Evolutionary conservation across 2,329 filamentous ascomycete species (phyloP).

Genomic region (Trichoderma sp.): DNA sequence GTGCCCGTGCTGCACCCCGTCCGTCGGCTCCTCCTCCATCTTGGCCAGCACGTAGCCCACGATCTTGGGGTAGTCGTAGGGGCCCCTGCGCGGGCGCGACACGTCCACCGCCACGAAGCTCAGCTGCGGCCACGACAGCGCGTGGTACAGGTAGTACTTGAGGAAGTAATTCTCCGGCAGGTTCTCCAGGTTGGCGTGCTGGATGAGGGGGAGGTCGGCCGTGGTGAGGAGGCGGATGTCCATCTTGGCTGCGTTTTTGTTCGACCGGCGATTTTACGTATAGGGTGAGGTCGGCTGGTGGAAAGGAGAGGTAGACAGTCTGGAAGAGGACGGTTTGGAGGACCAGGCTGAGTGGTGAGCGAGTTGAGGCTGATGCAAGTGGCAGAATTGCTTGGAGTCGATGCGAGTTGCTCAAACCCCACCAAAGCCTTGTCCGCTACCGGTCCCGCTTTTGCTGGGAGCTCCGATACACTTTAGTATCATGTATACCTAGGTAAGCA

Average conservation of each 20-base stretch:
- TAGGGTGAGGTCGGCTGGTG: too few species aligned
- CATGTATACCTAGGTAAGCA: background rate
- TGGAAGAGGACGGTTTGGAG: background rate
- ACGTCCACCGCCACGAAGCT: constrained; percentile 96
- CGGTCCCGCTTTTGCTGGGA: constrained; percentile 4
- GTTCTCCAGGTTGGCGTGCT: constrained; percentile 98
- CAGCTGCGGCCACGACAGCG: constrained; percentile 95
- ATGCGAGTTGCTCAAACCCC: constrained; percentile 18
- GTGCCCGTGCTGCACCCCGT: constrained; percentile 91
- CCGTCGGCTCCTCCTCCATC: constrained; percentile 97
- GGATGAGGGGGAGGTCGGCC: constrained; percentile 86
- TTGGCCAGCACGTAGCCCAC: constrained; percentile 99
- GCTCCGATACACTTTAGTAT: background rate
- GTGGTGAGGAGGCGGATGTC: constrained; percentile 86
- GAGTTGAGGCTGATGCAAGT: background rate
- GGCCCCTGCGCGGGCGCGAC: constrained; percentile 72
- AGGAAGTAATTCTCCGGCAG: constrained; percentile 99
- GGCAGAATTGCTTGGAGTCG: constrained; percentile 11
- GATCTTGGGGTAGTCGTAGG: constrained; percentile 92
- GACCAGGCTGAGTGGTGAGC: background rate
- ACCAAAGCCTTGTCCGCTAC: constrained; percentile 24
- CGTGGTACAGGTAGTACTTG: constrained; percentile 99
- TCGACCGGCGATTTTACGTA: too few species aligned
- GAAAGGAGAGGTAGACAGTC: background rate
- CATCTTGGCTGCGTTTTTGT: constrained; percentile 54